Percentiles rank a stretch among this genome's conserved stretches.
phyloP scores from a whole-genome alignment of 2,329 filamentous ascomycete genomes.

The Xylaria sp. region DNA sequence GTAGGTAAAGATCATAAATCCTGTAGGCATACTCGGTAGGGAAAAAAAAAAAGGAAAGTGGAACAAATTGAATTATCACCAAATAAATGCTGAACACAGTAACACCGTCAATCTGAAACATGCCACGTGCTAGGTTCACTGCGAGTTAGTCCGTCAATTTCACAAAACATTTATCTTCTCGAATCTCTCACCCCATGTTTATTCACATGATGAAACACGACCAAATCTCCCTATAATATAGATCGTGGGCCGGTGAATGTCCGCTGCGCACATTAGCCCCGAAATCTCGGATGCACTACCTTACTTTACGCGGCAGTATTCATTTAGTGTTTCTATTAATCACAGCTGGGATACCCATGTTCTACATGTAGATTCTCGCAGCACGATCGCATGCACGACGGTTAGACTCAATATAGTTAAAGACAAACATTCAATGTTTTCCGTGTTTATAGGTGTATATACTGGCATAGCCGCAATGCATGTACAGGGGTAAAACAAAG shows the following conservation, averaged over 20 bases:
- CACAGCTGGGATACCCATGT: not conserved
- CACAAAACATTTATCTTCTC: conserved; percentile 7
- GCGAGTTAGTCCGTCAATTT: not conserved
- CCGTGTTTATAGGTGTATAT: conserved; percentile 3
- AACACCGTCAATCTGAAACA: conserved; percentile 5
- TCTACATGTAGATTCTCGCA: not conserved
- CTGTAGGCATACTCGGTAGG: not conserved
- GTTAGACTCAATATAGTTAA: not conserved
- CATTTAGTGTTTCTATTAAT: too few relatives aligned
- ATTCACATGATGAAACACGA: conserved; percentile 18
- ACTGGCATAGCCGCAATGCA: conserved; percentile 16
- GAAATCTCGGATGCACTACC: too few relatives aligned
- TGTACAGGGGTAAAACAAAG: conserved; percentile 26
- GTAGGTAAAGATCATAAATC: not conserved
- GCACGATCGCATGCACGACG: not conserved
- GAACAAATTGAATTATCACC: not conserved
- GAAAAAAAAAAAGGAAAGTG: not conserved
- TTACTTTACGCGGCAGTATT: too few relatives aligned
- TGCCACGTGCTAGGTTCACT: not conserved
- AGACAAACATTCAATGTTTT: not conserved
- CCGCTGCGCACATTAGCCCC: not conserved
- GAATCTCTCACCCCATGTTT: conserved; percentile 5
- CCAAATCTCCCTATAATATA: not conserved
- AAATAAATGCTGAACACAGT: not conserved
- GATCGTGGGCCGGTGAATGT: too few relatives aligned